Evolutionary conservation across 805 yeast species (phyloP), one percentile per base, ranked within the genome.

Genomic region (Lipomyces yamadae): DNA sequence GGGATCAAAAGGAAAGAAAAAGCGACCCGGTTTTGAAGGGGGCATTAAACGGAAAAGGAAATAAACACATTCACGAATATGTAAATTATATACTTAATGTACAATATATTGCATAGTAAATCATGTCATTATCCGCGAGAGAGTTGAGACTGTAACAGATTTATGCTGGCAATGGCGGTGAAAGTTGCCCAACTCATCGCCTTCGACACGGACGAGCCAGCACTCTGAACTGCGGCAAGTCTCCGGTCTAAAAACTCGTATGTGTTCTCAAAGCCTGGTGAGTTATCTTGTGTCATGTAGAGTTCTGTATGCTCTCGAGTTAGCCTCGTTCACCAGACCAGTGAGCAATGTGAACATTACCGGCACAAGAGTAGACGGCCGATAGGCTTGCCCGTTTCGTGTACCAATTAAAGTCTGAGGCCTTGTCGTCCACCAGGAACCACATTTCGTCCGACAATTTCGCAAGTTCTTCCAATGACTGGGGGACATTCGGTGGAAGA

Each of bases 11-110:
- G 85, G 84, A 61, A 89, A 64, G 59, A 69, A 70, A 61, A 79
- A 76, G 75, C 81, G 95, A 77, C 96, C 97, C n/a, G 98, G 98
- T 0, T 92, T 92, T 76, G 97, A 92, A 81, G 97, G 98, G 32
- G 81, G 84, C 39, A 65, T 76, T 63, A 78, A 78, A 48, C 76
- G 79, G 45, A 76, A 75, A 74, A 62, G 71, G 66, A 72, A 72
- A 64, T 54, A 63, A 8, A 39, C 8, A 34, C 7, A 7, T 42
- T 42, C 24, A 24, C 24, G 48, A 6, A 5, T 50, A 39, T 62
- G 56, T 63, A 48, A 58, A 54, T 59, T 56, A 33, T n/a, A 13
- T 15, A 32, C n/a, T 15, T 53, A 63, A 45, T 64, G 56, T 29
- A 57, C 24, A 42, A 42, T 42, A 42, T 42, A 42, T n/a, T 42